phyloP scores from a whole-genome alignment of 1,284 basidiomycete genomes.

The Rhodotorula sp. region DNA sequence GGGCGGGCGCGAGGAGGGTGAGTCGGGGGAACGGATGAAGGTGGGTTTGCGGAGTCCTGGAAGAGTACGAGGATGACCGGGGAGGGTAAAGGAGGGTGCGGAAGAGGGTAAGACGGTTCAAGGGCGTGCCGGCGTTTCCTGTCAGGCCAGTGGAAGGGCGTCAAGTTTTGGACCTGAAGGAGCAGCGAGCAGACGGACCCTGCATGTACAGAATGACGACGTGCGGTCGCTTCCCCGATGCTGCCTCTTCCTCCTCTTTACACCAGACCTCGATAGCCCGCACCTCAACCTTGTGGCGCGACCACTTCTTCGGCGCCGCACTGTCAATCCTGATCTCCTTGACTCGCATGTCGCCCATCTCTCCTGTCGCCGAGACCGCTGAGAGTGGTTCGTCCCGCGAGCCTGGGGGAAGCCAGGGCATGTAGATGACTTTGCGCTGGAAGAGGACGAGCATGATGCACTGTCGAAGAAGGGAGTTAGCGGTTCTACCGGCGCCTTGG shows the following conservation, averaged over 20 bases:
- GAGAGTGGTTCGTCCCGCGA: constrained; percentile 51
- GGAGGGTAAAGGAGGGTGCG: constrained; percentile 45
- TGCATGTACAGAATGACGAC: constrained; percentile 52
- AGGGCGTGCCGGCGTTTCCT: constrained; percentile 59
- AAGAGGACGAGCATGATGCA: constrained; percentile 56
- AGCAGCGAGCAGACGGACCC: constrained; percentile 43
- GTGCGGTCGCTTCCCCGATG: constrained; percentile 15
- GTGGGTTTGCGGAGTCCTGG: constrained; percentile 49
- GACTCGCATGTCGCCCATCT: constrained; percentile 44
- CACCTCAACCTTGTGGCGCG: constrained; percentile 38
- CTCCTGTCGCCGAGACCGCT: constrained; percentile 22
- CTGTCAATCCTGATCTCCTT: constrained; percentile 47
- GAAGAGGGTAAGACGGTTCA: constrained; percentile 56
- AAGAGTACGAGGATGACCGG: constrained; percentile 45
- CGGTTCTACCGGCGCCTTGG: no score
- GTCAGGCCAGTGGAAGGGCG: background rate
- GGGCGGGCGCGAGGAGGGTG: constrained; percentile 51
- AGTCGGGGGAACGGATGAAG: constrained; percentile 14
- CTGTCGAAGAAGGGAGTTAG: constrained; percentile 43
- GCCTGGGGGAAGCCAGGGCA: constrained; percentile 56
- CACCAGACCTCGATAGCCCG: constrained; percentile 46
- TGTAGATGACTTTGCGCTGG: constrained; percentile 58
- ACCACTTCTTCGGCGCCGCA: constrained; percentile 15
- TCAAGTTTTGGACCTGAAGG: background rate
- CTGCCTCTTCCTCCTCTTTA: background rate